Evolutionary conservation across 257 asterid genomes (phyloP), one percentile per base, ranked within the genome.

Genomic region (Cinchona pubescens): DNA sequence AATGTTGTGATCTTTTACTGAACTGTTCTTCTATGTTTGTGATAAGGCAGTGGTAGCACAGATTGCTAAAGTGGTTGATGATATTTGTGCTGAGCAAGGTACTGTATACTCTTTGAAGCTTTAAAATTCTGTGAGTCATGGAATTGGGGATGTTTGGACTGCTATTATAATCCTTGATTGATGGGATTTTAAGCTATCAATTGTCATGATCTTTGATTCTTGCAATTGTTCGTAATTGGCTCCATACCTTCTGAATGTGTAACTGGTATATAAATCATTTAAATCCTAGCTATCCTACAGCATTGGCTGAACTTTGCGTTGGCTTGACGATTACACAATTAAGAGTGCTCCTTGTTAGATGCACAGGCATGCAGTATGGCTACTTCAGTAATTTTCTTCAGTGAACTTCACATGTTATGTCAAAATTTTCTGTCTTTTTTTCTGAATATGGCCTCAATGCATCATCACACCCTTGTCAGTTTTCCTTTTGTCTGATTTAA

Each of bases 41-140:
- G 37, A 73, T 85, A 62, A 45, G n/a, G n/a, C n/a, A n/a, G n/a
- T 69, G 53, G 69, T 45, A 37, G 66, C 72, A 81, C 95, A 94
- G 98, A 95, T 95, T 86, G 99, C 92, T 10, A 89, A 82, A 72
- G 96, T 81, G 76, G 96, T 95, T 78, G 98, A 95, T 81, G 83
- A 89, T 1, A 30, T 87, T 82, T 67, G 89, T 61, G 86, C 82
- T 55, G 92, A 90, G 75, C 96, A 88, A 88, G 98, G 99, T 94
- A 84, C 78, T 77, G 62, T 76, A 65, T 62, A 63, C 74, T 29
- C 25, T 51, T 49, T 61, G 27, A 48, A 40, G 12, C 51, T 27
- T 61, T 0, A 30, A 56, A 67, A 16, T 45, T 29, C 16, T 32
- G 49, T 3, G n/a, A 35, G 29, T 30, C 5, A 59, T 23, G 21